These are phyloP conservation scores for Tetracladium maxilliforme DNA, from an alignment of 2,329 filamentous ascomycete genomes.

Conservation along the genomic window DNA sequence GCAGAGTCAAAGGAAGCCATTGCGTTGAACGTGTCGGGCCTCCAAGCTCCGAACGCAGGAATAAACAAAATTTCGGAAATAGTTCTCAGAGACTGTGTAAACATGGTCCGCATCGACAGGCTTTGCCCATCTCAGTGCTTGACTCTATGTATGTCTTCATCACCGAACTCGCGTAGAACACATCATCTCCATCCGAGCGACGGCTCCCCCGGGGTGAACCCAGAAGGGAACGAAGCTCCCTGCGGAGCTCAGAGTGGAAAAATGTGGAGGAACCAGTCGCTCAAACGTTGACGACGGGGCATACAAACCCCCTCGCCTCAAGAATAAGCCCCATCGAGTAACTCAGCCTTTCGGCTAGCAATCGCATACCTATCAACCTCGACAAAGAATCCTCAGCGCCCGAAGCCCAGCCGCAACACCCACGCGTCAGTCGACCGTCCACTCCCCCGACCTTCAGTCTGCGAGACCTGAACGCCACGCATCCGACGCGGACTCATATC, in stretches of 20 bases:
- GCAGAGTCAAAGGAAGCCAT: too few relatives aligned
- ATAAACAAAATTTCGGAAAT: too few relatives aligned
- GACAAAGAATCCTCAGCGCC: conserved; percentile 57
- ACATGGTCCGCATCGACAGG: too few relatives aligned
- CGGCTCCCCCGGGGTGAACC: conserved; percentile 16
- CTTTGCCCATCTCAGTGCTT: conserved; percentile 99
- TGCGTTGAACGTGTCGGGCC: too few relatives aligned
- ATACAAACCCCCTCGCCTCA: conserved; percentile 70
- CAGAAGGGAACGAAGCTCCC: conserved; percentile 11
- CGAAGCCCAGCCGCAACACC: conserved; percentile 22
- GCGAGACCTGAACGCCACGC: conserved; percentile 1
- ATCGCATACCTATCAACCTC: conserved; percentile 98
- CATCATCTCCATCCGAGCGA: conserved; percentile 57
- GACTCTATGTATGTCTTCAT: conserved; percentile 98
- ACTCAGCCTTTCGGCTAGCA: too few relatives aligned
- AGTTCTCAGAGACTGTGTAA: too few relatives aligned
- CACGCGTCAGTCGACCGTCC: conserved; percentile 13
- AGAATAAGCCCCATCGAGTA: conserved; percentile 99
- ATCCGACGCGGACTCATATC: conserved; percentile 68
- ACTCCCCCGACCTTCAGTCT: conserved; percentile 11
- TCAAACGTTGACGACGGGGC: conserved; percentile 36
- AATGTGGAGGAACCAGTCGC: conserved; percentile 26
- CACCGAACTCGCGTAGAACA: conserved; percentile 46
- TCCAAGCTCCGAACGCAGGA: too few relatives aligned
- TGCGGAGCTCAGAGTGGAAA: conserved; percentile 16